phyloP scores from a whole-genome alignment of 306 rosid genomes.

The Prosopis cineraria region DNA sequence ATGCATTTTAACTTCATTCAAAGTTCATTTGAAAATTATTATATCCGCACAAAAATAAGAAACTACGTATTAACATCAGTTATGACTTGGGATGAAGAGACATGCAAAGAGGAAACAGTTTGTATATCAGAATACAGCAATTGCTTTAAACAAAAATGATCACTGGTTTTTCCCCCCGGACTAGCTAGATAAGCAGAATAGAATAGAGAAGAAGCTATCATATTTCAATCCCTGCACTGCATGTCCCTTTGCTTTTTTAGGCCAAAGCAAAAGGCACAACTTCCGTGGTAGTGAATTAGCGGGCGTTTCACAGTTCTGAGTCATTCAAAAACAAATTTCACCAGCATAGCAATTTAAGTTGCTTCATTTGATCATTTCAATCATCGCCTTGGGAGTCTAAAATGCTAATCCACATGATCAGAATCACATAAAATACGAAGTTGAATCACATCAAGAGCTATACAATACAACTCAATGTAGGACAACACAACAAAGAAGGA shows the following conservation, averaged over 20 bases:
- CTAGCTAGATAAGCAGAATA: too few species aligned
- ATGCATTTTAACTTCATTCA: too few species aligned
- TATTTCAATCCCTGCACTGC: neutral
- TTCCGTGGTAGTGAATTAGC: neutral
- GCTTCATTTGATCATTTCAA: conserved; percentile 28
- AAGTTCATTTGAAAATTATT: too few species aligned
- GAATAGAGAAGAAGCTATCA: too few species aligned
- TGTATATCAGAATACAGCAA: too few species aligned
- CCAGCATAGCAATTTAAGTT: conserved; percentile 21
- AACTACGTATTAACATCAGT: too few species aligned
- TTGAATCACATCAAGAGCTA: conserved; percentile 37
- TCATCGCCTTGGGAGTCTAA: conserved; percentile 38
- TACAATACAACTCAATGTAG: conserved; percentile 41
- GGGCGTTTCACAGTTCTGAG: neutral
- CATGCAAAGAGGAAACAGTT: too few species aligned
- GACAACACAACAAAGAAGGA: conserved; percentile 3
- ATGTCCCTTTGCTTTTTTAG: neutral
- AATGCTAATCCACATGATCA: conserved; percentile 39
- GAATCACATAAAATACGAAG: conserved; percentile 35
- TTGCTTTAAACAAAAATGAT: too few species aligned
- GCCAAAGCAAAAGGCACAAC: neutral
- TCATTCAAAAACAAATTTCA: neutral
- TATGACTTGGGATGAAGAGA: too few species aligned
- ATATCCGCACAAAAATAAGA: too few species aligned
- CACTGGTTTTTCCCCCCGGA: too few species aligned